A percentile compares a stretch with the other conserved stretches of the same genome.
phyloP scores from a whole-genome alignment of 169 alveolate genomes.

The Plasmodium berghei region DNA sequence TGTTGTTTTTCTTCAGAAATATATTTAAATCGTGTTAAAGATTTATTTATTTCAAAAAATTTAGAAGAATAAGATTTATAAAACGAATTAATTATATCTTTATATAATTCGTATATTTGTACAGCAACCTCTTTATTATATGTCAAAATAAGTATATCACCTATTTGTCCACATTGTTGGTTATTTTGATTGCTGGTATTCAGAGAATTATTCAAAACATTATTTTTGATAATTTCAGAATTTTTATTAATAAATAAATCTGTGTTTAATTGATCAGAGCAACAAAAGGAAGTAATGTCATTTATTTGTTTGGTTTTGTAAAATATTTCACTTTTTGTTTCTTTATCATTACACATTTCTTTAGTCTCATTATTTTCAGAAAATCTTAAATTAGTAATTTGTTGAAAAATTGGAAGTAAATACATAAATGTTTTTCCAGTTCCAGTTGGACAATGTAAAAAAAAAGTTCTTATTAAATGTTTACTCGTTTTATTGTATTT shows the following conservation, averaged over 20 bases:
- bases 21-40: neutral
- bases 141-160: constrained; percentile 18
- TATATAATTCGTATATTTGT: constrained; percentile 37
- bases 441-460: constrained; percentile 69
- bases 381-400: constrained; percentile 22
- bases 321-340: neutral
- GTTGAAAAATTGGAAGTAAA: constrained; percentile 40
- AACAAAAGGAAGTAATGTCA: neutral
- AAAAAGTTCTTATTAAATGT: constrained; percentile 45
- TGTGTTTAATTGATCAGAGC: neutral
- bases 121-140: constrained; percentile 59
- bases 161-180: constrained; percentile 3
- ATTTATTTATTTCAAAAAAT: constrained; percentile 25
- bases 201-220: too few relatives aligned
- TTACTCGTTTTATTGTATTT: constrained; percentile 22
- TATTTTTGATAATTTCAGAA: neutral
- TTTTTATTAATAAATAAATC: neutral
- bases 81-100: constrained; percentile 58
- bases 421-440: constrained; percentile 64
- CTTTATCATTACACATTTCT: neutral
- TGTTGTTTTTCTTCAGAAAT: neutral
- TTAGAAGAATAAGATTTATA: constrained; percentile 23
- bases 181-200: neutral
- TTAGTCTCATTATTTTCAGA: neutral
- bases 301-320: neutral